Percentiles rank a stretch among this genome's conserved stretches.
Conservation (phyloP, 179 eudicot genomes). For the Silene noctiflora region DNA sequence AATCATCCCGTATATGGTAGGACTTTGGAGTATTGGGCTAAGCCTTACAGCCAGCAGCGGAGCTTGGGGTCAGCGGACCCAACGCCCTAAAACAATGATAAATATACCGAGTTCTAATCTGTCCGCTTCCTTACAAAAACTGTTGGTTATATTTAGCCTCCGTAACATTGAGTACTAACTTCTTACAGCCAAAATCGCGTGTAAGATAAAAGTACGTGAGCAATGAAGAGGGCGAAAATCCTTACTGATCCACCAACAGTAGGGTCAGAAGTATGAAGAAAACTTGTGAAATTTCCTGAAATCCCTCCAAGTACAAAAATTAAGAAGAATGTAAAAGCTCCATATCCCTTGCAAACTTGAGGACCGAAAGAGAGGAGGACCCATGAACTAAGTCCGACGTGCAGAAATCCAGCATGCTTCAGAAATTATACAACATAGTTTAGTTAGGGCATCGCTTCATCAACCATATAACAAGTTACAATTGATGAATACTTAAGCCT, state of each 20-base stretch:
- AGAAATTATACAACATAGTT: neutral
- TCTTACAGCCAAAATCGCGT: neutral
- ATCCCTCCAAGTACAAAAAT: slow-evolving; percentile 76
- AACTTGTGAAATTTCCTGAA: slow-evolving; percentile 72
- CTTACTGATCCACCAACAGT: slow-evolving; percentile 90
- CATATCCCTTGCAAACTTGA: slow-evolving; percentile 62
- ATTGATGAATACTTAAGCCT: no score
- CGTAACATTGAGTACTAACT: no score
- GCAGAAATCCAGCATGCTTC: slow-evolving; percentile 76
- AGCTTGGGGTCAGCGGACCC: no score
- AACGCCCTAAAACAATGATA: no score
- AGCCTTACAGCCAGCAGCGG: no score
- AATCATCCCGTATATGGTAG: no score
- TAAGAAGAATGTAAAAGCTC: slow-evolving; percentile 70
- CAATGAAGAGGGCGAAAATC: neutral
- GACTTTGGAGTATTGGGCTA: no score
- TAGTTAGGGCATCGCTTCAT: no score
- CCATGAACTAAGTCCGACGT: slow-evolving; percentile 68
- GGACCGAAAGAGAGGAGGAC: slow-evolving; percentile 65
- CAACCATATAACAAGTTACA: no score
- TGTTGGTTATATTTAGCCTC: no score
- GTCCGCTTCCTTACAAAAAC: no score
- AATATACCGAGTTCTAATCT: no score
- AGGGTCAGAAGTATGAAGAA: slow-evolving; percentile 74
- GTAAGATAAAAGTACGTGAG: neutral